Evolutionary conservation across 2,329 filamentous ascomycete genomes (phyloP).

Genomic region (Xylaria sp.): DNA sequence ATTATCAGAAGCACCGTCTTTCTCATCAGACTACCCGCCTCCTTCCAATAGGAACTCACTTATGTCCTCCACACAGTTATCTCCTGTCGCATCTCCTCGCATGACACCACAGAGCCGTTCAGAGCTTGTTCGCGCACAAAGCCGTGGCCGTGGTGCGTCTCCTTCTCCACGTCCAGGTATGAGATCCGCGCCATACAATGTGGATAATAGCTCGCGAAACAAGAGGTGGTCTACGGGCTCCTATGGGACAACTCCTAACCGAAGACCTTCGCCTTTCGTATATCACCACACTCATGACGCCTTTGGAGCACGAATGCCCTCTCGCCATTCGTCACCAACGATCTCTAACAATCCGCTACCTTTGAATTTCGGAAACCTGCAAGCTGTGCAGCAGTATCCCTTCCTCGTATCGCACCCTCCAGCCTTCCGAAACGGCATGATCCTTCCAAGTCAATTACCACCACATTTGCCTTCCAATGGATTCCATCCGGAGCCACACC

Average conservation of each 20-base stretch:
- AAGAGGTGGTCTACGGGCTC: constrained; percentile 85
- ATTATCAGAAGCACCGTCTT: constrained; percentile 73
- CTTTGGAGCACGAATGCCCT: constrained; percentile 67
- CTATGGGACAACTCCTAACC: constrained; percentile 66
- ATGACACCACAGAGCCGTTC: constrained; percentile 70
- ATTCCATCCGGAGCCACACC: constrained; percentile 61
- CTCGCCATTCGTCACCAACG: constrained; percentile 62
- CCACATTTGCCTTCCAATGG: constrained; percentile 62
- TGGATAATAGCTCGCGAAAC: constrained; percentile 70
- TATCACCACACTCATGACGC: constrained; percentile 70
- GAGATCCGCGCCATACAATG: constrained; percentile 75
- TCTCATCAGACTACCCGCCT: constrained; percentile 73
- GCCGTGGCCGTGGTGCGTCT: constrained; percentile 73
- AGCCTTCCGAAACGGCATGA: constrained; percentile 67
- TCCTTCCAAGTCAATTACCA: constrained; percentile 60
- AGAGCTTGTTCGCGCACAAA: constrained; percentile 71
- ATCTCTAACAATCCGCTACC: constrained; percentile 60
- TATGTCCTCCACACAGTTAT: constrained; percentile 76
- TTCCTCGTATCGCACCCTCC: constrained; percentile 65
- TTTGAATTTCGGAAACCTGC: constrained; percentile 65
- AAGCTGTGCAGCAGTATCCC: constrained; percentile 64
- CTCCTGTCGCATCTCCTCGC: constrained; percentile 76
- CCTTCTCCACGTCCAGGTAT: constrained; percentile 75
- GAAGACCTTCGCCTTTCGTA: constrained; percentile 69
- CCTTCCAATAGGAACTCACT: constrained; percentile 75